Conservation (phyloP, 2,329 filamentous ascomycete species). For the Aspergillus novoparasiticus region DNA sequence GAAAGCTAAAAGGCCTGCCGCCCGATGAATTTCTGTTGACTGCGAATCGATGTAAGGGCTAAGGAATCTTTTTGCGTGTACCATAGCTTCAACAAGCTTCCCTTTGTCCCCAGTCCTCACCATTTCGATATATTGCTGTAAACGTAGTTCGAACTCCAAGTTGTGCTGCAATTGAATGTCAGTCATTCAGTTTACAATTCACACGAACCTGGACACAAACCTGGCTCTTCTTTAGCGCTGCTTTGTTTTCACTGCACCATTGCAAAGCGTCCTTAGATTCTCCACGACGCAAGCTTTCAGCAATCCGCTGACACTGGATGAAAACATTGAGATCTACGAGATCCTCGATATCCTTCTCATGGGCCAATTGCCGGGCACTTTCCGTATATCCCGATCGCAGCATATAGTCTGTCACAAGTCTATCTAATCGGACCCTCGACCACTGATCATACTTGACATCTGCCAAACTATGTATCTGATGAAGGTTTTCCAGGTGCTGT, state of each 20-base stretch:
- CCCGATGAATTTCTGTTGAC: slow-evolving; percentile 68
- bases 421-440: slow-evolving; percentile 78
- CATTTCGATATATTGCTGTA: slow-evolving; percentile 94
- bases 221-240: slow-evolving; percentile 83
- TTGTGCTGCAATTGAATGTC: slow-evolving; percentile 59
- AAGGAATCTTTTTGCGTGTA: slow-evolving; percentile 81
- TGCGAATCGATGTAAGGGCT: slow-evolving; percentile 70
- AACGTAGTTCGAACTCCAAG: slow-evolving; percentile 87
- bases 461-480: slow-evolving; percentile 75
- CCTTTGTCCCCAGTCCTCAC: slow-evolving; percentile 66
- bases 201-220: slow-evolving; percentile 49
- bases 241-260: slow-evolving; percentile 94
- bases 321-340: slow-evolving; percentile 91
- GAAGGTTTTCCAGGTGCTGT: slow-evolving; percentile 77
- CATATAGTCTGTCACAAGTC: slow-evolving; percentile 90
- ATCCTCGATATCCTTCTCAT: slow-evolving; percentile 73
- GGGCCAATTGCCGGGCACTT: slow-evolving; percentile 73
- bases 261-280: slow-evolving; percentile 77
- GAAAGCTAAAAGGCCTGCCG: slow-evolving; percentile 79
- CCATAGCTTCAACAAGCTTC: slow-evolving; percentile 74
- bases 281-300: slow-evolving; percentile 68
- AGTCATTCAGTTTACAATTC: neutral
- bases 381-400: slow-evolving; percentile 79
- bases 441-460: slow-evolving; percentile 94
- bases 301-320: slow-evolving; percentile 75